These are phyloP conservation scores for Aspergillus tamarii DNA, from an alignment of 2,329 filamentous ascomycete species.

Conservation along the genomic window DNA sequence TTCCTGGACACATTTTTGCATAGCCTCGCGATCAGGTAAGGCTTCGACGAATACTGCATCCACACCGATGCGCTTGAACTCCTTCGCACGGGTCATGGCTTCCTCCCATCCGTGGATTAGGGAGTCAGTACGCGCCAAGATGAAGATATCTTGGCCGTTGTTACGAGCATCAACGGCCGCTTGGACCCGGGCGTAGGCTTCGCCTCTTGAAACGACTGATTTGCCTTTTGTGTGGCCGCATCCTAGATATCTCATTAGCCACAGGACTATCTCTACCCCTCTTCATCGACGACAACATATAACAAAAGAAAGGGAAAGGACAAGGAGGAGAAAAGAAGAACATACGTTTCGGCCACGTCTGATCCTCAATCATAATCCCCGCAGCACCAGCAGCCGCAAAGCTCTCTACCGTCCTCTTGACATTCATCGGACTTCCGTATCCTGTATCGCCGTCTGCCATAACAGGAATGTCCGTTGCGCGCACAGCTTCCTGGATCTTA, in stretches of 20 bases:
- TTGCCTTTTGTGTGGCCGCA: slow-evolving; percentile 54
- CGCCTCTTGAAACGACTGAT: slow-evolving; percentile 48
- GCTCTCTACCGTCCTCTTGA: slow-evolving; percentile 48
- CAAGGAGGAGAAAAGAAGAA: neutral
- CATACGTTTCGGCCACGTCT: slow-evolving; percentile 54
- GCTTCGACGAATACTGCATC: slow-evolving; percentile 53
- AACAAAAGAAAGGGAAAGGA: neutral
- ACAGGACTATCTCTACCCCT: too few species aligned
- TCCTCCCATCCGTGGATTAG: slow-evolving; percentile 47
- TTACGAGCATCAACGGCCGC: slow-evolving; percentile 52
- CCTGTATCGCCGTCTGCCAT: slow-evolving; percentile 54
- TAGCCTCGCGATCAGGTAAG: slow-evolving; percentile 47
- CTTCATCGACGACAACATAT: too few species aligned
- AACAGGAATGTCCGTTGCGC: slow-evolving; percentile 45
- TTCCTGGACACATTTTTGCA: slow-evolving; percentile 44
- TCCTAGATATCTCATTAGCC: slow-evolving; percentile 25
- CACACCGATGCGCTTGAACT: slow-evolving; percentile 49
- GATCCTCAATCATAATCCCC: slow-evolving; percentile 51
- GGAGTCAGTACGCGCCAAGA: slow-evolving; percentile 51
- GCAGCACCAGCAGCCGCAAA: slow-evolving; percentile 47
- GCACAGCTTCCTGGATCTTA: slow-evolving; percentile 49
- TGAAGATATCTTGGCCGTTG: slow-evolving; percentile 50
- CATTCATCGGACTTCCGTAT: slow-evolving; percentile 54
- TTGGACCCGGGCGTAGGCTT: slow-evolving; percentile 52
- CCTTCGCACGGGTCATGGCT: slow-evolving; percentile 45